Base-by-base conservation (phyloP, 2,329 filamentous ascomycete genomes). In the Hirsutella thompsonii region DNA sequence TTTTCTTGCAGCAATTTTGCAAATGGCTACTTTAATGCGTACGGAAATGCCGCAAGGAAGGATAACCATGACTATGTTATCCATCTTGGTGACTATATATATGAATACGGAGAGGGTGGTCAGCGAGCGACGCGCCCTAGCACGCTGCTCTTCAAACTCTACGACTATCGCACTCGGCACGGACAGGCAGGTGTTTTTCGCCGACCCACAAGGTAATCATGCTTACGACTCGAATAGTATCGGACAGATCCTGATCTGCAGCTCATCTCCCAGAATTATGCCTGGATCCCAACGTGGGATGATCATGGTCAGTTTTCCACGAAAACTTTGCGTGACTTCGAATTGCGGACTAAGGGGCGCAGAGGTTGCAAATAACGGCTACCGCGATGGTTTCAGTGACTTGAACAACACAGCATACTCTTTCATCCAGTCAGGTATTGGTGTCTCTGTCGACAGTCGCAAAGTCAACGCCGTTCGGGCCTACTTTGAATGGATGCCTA, bases 391-490 rank as follows among this genome's bases (percentile, higher is more conserved):
- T 1, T 71, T 68, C 8, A 68, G 70, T 2, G 63, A 66, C 4
- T 59, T 81, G 20, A 79, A 78, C 55, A 84, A 84, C 55, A 81
- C 74, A 9, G 78, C 82, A 50, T 68, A 72, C 8, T 80, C 75
- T 0, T 85, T 83, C 58, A 53, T 75, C 21, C 63, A 69, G 37
- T 68, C 74, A 42, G 70, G 71, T 3, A 41, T 41, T 13, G 64
- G 67, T 13, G 68, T 84, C n/a, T 74, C 69, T 26, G 74, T 83
- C n/a, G 80, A 84, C 48, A 75, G 81, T 54, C 70, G 80, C 47
- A 85, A 84, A 63, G 77, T 82, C 67, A 82, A 84, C 40, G 81
- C 79, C 2, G 79, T 85, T 2, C 67, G 81, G 30, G 79, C 80
- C 1, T 81, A 81, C 51, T 82, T 81, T 44, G 78, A 82, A 53